These are phyloP conservation scores for Spizellomyces punctatus DNA, from an alignment of 192 early-diverging fungal species.

Conservation along the genomic window DNA sequence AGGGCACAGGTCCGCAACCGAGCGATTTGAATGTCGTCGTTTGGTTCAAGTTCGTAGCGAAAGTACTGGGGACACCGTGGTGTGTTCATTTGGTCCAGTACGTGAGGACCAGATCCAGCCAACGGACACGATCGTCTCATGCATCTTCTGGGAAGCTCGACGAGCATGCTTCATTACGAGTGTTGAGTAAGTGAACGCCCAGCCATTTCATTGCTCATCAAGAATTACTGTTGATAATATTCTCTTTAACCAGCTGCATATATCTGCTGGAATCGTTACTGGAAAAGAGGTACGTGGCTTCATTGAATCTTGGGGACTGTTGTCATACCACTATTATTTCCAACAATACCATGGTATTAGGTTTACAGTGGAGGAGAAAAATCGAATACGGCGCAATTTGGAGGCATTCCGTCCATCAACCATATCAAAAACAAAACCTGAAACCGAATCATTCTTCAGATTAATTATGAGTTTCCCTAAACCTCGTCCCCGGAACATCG, in stretches of 20 bases:
- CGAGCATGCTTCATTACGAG: slow-evolving; percentile 21
- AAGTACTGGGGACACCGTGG: too few relatives aligned
- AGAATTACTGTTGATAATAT: background rate
- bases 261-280: slow-evolving; percentile 10
- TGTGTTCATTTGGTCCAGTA: too few relatives aligned
- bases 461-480: slow-evolving; percentile 81
- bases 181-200: slow-evolving; percentile 25
- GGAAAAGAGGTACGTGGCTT: slow-evolving; percentile 2
- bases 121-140: slow-evolving; percentile 17
- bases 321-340: background rate
- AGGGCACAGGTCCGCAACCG: too few relatives aligned
- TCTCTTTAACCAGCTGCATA: slow-evolving; percentile 1
- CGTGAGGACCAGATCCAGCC: background rate
- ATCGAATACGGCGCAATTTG: slow-evolving; percentile 82
- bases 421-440: slow-evolving; percentile 73
- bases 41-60: too few relatives aligned
- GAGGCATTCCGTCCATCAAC: slow-evolving; percentile 80
- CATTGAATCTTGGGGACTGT: background rate
- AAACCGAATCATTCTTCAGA: slow-evolving; percentile 79
- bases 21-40: too few relatives aligned
- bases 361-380: slow-evolving; percentile 83
- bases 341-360: slow-evolving; percentile 12
- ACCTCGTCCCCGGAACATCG: slow-evolving; percentile 83
- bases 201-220: background rate
- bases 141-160: slow-evolving; percentile 16